phyloP scores from a whole-genome alignment of 2,329 filamentous ascomycete species.

The Stagonosporopsis tanaceti region DNA sequence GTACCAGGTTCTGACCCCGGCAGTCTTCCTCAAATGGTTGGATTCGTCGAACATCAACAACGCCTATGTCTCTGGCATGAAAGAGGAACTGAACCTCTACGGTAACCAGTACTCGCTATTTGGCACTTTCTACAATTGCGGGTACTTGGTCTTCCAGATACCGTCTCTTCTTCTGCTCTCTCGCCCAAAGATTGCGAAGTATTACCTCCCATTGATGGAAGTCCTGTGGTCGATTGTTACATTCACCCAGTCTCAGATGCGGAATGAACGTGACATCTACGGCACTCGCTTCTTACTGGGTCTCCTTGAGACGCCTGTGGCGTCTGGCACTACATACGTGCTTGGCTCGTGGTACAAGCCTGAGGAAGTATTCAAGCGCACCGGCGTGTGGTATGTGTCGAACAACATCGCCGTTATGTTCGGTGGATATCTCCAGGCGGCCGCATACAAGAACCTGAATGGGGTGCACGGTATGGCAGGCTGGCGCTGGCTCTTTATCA shows the following conservation, averaged over 20 bases:
- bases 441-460: conserved; percentile 61
- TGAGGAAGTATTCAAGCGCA: conserved; percentile 61
- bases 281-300: conserved; percentile 51
- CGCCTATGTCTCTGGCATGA: conserved; percentile 52
- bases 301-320: conserved; percentile 47
- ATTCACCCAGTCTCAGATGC: conserved; percentile 51
- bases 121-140: conserved; percentile 57
- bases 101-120: conserved; percentile 66
- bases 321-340: conserved; percentile 48
- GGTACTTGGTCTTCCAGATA: conserved; percentile 52
- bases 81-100: conserved; percentile 42
- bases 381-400: conserved; percentile 63
- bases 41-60: conserved; percentile 55
- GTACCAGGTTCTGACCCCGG: conserved; percentile 8
- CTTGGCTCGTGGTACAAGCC: conserved; percentile 54
- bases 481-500: conserved; percentile 64
- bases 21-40: conserved; percentile 51
- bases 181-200: conserved; percentile 47
- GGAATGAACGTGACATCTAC: conserved; percentile 50
- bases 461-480: conserved; percentile 58
- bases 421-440: conserved; percentile 65
- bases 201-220: conserved; percentile 51
- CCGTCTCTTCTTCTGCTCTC: conserved; percentile 51
- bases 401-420: conserved; percentile 64
- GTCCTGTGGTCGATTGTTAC: conserved; percentile 53